Conservation (phyloP, 2,329 filamentous ascomycete genomes). For the Kalmusia sp. region DNA sequence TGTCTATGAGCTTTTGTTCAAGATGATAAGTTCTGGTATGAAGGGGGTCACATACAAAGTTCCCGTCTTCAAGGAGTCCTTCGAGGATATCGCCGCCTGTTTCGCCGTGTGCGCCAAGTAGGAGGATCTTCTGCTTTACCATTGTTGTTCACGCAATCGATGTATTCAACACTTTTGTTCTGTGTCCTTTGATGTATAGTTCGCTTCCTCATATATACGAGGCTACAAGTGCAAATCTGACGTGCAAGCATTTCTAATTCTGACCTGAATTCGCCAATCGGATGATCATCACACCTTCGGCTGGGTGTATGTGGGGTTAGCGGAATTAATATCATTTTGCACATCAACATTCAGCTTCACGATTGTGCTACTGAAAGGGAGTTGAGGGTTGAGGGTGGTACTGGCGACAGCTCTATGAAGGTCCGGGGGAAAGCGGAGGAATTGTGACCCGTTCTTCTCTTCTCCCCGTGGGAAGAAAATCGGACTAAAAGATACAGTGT, state of each 20-base stretch:
- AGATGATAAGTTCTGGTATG: too few relatives aligned
- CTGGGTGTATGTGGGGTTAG: background rate
- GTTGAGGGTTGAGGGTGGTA: background rate
- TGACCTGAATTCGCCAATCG: background rate
- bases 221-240: background rate
- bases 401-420: background rate
- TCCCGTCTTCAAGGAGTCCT: conserved; percentile 39
- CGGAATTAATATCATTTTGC: background rate
- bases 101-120: conserved; percentile 53
- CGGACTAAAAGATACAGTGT: too few relatives aligned
- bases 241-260: background rate
- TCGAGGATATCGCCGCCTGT: conserved; percentile 51
- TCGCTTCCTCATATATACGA: too few relatives aligned
- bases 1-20: too few relatives aligned
- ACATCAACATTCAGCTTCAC: too few relatives aligned
- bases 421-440: background rate
- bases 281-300: background rate
- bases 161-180: too few relatives aligned
- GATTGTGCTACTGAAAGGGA: background rate
- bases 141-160: background rate
- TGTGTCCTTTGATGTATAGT: too few relatives aligned
- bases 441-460: too few relatives aligned
- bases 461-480: too few relatives aligned
- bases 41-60: conserved; percentile 1
- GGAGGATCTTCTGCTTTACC: conserved; percentile 9